A percentile compares a stretch with the other conserved stretches of the same genome.
These are phyloP conservation scores for Serpula lacrymans DNA, from an alignment of 768 basidiomycete species.

Conservation along the genomic window DNA sequence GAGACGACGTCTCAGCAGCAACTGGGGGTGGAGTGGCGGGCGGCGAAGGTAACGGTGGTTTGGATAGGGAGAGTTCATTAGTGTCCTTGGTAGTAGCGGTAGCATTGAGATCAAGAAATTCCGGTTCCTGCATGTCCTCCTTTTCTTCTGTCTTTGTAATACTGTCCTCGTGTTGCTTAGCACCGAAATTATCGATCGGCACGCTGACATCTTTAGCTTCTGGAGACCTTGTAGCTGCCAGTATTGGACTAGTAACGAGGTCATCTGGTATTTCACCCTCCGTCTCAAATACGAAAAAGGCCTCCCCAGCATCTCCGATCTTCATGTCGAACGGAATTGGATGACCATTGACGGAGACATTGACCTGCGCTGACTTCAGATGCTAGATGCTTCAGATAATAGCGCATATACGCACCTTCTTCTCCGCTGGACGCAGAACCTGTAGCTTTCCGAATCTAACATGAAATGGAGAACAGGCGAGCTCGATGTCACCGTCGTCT, in stretches of 20 bases:
- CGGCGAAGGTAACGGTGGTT: constrained; percentile 16
- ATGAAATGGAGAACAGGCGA: constrained; percentile 94
- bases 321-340: constrained; percentile 95
- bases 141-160: constrained; percentile 10
- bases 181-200: constrained; percentile 39
- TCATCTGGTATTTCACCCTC: constrained; percentile 91
- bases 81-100: constrained; percentile 3
- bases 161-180: constrained; percentile 30
- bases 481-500: constrained; percentile 58
- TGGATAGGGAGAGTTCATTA: no score
- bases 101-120: constrained; percentile 83
- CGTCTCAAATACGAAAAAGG: constrained; percentile 98
- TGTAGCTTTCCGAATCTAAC: constrained; percentile 98
- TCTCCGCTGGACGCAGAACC: constrained; percentile 89
- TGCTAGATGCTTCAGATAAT: background rate
- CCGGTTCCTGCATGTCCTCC: constrained; percentile 52
- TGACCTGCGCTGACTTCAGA: constrained; percentile 55
- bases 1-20: background rate
- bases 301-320: constrained; percentile 97
- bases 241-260: constrained; percentile 89
- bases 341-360: constrained; percentile 81
- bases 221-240: constrained; percentile 56
- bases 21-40: constrained; percentile 17
- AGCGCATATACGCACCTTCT: constrained; percentile 56
- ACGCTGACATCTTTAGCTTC: constrained; percentile 28